Base-by-base conservation (phyloP, 2,329 filamentous ascomycete species). In the Penicillium psychrosexuale region DNA sequence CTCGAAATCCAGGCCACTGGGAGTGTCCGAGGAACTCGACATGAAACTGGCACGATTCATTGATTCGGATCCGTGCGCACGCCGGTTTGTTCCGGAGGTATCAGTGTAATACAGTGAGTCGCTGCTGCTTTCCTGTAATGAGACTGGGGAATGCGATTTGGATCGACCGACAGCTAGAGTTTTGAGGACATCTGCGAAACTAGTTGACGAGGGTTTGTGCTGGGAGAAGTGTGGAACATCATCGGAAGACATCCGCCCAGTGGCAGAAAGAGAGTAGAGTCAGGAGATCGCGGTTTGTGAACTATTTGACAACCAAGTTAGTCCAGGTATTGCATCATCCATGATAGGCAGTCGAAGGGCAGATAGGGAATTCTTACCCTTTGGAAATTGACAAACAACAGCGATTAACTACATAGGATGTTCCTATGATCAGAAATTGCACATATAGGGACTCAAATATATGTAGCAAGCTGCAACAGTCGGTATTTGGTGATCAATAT, bases 151-250 rank as follows among this genome's bases (percentile, higher is more conserved):
- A 50, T 70, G 67, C 27, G 71, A 72, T 66, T 74, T 74, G 8
- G 72, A 66, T 55, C 72, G 72, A 46, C 66, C 66, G 48, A 70
- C 67, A 55, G 69, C 70, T 75, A 76, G 51, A 38, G 73, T 73
- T 60, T 74, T 75, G 60, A 75, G 74, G 36, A 76, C 74, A 69
- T 75, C 73, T 53, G 72, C 72, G 58, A 76, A 71, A 56, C 65
- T 73, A 30, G 72, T 71, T 51, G 73, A 67, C 51, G 72, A 67
- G 43, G 68, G 58, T 61, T 73, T 74, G 55, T 68, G 64, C 55
- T 70, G 66, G 30, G 70, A 66, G 39, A 49, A 66, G 61, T 56
- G 62, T 66, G 66, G 63, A 69, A 61, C 74, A 74, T 77, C 72
- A 62, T 75, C 73, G 66, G 73, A 67, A 73, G 71, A 72, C 74